Evolutionary conservation across 2,329 filamentous ascomycete genomes (phyloP).

Genomic region (Seiridium unicorne): DNA sequence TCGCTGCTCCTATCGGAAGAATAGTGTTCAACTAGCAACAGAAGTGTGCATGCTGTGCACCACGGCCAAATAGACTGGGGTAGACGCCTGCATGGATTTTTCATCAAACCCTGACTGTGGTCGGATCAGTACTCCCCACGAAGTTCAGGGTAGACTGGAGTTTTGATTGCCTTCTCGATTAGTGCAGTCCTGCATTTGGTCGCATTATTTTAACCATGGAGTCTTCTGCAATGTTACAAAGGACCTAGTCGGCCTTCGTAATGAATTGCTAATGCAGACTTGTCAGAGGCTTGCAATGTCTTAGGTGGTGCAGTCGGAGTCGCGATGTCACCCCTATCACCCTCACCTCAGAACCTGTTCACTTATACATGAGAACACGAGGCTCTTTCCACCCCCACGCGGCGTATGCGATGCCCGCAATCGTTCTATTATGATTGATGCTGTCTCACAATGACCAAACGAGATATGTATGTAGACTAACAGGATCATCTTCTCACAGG

Average conservation of each 20-base stretch:
- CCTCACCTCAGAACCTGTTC: too few species aligned
- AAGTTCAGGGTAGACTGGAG: neutral
- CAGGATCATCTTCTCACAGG: slow-evolving; percentile 35
- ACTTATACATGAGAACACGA: too few species aligned
- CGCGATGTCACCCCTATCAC: too few species aligned
- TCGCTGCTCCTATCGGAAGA: neutral
- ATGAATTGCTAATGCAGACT: too few species aligned
- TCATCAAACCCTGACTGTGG: neutral
- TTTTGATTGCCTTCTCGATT: neutral
- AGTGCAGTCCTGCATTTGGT: neutral
- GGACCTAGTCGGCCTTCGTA: neutral
- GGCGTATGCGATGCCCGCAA: slow-evolving; percentile 11
- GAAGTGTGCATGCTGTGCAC: neutral
- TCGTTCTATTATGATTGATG: slow-evolving; percentile 17
- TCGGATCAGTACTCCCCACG: neutral
- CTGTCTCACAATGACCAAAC: neutral
- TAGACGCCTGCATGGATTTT: neutral
- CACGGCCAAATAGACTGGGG: neutral
- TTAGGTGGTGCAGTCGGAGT: too few species aligned
- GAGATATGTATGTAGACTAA: neutral
- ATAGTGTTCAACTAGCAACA: neutral
- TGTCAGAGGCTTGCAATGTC: too few species aligned
- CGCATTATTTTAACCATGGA: neutral
- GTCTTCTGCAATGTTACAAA: neutral
- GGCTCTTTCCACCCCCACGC: neutral